phyloP scores from a whole-genome alignment of 2,329 filamentous ascomycete species.

The Fusarium musae region DNA sequence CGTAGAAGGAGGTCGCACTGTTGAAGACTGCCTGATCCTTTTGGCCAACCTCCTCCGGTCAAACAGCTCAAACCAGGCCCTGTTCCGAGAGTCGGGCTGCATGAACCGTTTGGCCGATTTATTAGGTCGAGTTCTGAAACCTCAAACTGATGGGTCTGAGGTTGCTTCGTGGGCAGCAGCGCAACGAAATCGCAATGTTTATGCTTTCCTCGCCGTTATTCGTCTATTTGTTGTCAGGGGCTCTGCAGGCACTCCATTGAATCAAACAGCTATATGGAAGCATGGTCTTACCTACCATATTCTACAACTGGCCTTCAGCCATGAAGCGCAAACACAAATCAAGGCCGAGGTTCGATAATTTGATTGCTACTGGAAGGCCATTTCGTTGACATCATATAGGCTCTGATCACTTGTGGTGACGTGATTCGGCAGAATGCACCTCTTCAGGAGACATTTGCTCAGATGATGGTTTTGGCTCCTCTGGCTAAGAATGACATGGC shows the following conservation, averaged over 20 bases:
- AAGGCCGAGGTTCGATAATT: slow-evolving; percentile 74
- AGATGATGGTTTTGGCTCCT: slow-evolving; percentile 79
- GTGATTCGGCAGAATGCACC: slow-evolving; percentile 83
- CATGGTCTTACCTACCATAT: slow-evolving; percentile 82
- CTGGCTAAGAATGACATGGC: slow-evolving; percentile 51
- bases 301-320: slow-evolving; percentile 83
- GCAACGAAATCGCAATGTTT: slow-evolving; percentile 89
- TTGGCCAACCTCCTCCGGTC: slow-evolving; percentile 88
- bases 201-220: slow-evolving; percentile 87
- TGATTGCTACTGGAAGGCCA: not conserved
- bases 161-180: slow-evolving; percentile 79
- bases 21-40: slow-evolving; percentile 93
- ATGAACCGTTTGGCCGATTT: slow-evolving; percentile 77
- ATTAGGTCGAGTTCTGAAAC: slow-evolving; percentile 68
- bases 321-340: slow-evolving; percentile 77
- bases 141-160: slow-evolving; percentile 63
- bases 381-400: slow-evolving; percentile 58
- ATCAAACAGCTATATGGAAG: slow-evolving; percentile 88
- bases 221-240: slow-evolving; percentile 86
- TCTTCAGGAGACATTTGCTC: slow-evolving; percentile 90
- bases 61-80: slow-evolving; percentile 91
- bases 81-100: slow-evolving; percentile 91
- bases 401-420: slow-evolving; percentile 86
- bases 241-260: slow-evolving; percentile 82
- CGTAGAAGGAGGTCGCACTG: slow-evolving; percentile 82